These are phyloP conservation scores for Diaporthe citrichinensis DNA, from an alignment of 2,329 filamentous ascomycete species.

Conservation along the genomic window DNA sequence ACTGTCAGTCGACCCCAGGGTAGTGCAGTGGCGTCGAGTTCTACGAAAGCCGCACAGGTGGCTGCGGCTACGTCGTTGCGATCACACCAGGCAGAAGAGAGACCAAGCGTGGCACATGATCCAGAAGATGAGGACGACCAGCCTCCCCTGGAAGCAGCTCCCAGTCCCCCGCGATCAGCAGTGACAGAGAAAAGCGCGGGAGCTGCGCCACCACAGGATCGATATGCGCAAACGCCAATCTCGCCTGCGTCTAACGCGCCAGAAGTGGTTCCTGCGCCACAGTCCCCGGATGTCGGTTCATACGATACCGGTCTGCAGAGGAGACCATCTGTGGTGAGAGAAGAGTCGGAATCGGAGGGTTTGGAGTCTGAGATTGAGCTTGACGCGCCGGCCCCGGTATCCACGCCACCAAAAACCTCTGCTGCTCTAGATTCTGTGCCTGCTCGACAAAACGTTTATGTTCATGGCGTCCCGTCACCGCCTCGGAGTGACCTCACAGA, in stretches of 20 bases:
- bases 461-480: constrained; percentile 41
- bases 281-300: neutral
- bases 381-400: constrained; percentile 35
- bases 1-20: constrained; percentile 67
- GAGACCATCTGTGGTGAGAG: constrained; percentile 61
- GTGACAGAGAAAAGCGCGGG: neutral
- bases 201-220: neutral
- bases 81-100: constrained; percentile 44
- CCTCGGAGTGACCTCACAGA: constrained; percentile 39
- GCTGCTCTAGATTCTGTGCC: constrained; percentile 54
- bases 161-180: constrained; percentile 6
- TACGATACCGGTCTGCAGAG: constrained; percentile 45
- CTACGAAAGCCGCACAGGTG: constrained; percentile 33
- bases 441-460: constrained; percentile 49
- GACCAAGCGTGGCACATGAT: constrained; percentile 38
- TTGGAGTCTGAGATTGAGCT: constrained; percentile 46
- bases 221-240: neutral
- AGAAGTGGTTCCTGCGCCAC: constrained; percentile 23
- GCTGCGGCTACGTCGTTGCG: constrained; percentile 38
- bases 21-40: constrained; percentile 56
- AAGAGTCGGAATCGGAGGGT: constrained; percentile 51
- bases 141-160: constrained; percentile 1
- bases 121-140: constrained; percentile 40
- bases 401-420: constrained; percentile 45
- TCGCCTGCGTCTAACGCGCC: constrained; percentile 40